Percentiles rank a stretch among this genome's conserved stretches.
Evolutionary conservation across 2,329 filamentous ascomycete species (phyloP).

Genomic region (Botrytis fragariae): DNA sequence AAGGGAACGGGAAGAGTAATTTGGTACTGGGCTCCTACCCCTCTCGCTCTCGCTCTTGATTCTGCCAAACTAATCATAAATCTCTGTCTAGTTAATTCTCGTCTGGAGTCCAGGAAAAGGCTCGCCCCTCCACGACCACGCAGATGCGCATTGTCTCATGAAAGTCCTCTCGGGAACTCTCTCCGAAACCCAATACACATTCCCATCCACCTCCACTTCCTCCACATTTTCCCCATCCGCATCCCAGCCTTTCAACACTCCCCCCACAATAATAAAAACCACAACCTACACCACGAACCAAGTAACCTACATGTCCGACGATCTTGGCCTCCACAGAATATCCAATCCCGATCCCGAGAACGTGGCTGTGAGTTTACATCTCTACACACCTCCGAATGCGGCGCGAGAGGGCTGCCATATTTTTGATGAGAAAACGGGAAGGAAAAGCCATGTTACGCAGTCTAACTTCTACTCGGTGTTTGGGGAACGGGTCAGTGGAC

Average conservation of each 20-base stretch:
- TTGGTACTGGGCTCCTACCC: constrained; percentile 40
- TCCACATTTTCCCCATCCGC: constrained; percentile 51
- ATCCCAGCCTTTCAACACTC: constrained; percentile 49
- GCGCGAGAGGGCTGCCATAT: constrained; percentile 78
- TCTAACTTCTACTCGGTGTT: constrained; percentile 69
- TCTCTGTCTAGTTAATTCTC: constrained; percentile 70
- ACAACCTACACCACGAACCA: constrained; percentile 67
- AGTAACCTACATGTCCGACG: constrained; percentile 89
- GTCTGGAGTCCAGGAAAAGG: constrained; percentile 85
- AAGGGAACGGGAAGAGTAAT: constrained; percentile 70
- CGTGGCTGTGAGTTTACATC: constrained; percentile 80
- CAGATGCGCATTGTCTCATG: constrained; percentile 89
- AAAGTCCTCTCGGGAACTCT: constrained; percentile 74
- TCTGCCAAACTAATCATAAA: background rate
- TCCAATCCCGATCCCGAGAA: constrained; percentile 69
- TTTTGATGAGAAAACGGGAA: constrained; percentile 75
- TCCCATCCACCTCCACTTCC: constrained; percentile 49
- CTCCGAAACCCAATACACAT: constrained; percentile 61
- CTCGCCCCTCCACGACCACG: constrained; percentile 83
- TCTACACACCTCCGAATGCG: constrained; percentile 88
- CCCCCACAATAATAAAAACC: constrained; percentile 64
- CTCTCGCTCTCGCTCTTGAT: background rate
- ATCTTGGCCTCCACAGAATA: constrained; percentile 81
- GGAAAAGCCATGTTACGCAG: constrained; percentile 67
- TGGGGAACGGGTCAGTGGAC: constrained; percentile 39